Conservation (phyloP, 805 yeast genomes). For the Saccharomyces paradoxus region DNA sequence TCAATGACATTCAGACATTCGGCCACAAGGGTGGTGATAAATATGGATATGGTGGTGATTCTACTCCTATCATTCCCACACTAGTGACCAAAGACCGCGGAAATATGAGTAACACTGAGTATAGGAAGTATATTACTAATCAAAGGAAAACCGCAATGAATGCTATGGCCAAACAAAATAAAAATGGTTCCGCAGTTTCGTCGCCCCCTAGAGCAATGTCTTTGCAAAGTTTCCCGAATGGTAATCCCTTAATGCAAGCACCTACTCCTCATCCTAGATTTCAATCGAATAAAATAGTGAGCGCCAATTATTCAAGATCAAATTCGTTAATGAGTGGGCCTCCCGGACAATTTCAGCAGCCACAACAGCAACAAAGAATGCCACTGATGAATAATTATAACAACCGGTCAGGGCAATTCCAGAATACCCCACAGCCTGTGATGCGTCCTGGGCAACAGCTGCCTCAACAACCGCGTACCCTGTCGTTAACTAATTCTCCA, state of each 20-base stretch:
- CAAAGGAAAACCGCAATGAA: conserved; percentile 52
- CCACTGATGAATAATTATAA: not conserved
- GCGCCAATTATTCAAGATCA: conserved; percentile 4
- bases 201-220: conserved; percentile 40
- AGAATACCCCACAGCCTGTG: not conserved
- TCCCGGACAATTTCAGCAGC: conserved; percentile 4
- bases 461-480: conserved; percentile 4
- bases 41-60: conserved; percentile 48
- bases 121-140: conserved; percentile 61
- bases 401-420: not conserved
- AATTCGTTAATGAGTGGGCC: conserved; percentile 6
- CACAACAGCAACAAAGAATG: conserved; percentile 2
- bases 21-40: conserved; percentile 53
- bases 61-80: conserved; percentile 73
- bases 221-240: conserved; percentile 20
- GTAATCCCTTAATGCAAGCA: conserved; percentile 6
- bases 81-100: conserved; percentile 33
- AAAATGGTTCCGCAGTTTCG: not conserved
- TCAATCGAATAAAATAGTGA: not conserved
- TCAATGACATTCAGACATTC: conserved; percentile 55
- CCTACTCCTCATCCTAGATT: not conserved
- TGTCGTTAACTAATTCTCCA: conserved; percentile 3
- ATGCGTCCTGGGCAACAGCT: not conserved
- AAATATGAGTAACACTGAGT: conserved; percentile 46
- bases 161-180: conserved; percentile 34